Conservation (phyloP, 768 basidiomycete species). For the Panaeolus cyanescens region DNA sequence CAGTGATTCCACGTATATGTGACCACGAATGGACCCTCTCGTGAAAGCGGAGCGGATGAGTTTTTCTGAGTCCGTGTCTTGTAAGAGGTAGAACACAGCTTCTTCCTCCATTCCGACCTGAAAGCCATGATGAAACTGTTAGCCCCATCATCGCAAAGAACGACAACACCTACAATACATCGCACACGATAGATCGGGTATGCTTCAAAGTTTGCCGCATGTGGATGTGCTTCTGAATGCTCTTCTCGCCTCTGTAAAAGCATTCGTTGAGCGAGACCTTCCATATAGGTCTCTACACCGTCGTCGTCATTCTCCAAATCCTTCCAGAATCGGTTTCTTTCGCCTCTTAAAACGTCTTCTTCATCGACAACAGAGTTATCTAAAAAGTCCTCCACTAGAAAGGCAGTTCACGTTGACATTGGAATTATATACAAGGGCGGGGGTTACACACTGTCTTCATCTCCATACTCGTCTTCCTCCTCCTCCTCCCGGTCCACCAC, state of each 20-base stretch:
- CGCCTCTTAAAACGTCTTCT: not conserved
- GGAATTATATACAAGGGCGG: not conserved
- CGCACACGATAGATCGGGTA: not conserved
- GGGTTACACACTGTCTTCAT: not conserved
- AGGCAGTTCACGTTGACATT: not conserved
- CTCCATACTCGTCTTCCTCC: not conserved
- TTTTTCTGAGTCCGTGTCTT: not conserved
- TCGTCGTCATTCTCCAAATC: not conserved
- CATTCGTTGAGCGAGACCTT: not conserved
- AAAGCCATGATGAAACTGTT: not conserved
- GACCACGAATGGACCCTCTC: conserved; percentile 10
- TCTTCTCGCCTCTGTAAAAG: not conserved
- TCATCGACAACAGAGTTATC: not conserved
- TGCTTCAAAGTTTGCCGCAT: not conserved
- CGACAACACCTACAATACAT: conserved; percentile 4
- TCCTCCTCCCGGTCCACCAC: not conserved
- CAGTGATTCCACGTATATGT: conserved; percentile 11
- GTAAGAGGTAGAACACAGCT: conserved; percentile 2
- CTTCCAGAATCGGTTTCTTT: not conserved
- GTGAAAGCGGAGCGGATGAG: conserved; percentile 10
- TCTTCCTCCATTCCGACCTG: conserved; percentile 11
- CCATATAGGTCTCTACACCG: not conserved
- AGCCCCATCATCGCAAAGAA: not conserved
- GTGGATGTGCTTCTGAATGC: not conserved
- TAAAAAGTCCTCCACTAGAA: not conserved